Evolutionary conservation across 768 basidiomycete genomes (phyloP).

Genomic region (Porphyrellus cyaneotinctus): DNA sequence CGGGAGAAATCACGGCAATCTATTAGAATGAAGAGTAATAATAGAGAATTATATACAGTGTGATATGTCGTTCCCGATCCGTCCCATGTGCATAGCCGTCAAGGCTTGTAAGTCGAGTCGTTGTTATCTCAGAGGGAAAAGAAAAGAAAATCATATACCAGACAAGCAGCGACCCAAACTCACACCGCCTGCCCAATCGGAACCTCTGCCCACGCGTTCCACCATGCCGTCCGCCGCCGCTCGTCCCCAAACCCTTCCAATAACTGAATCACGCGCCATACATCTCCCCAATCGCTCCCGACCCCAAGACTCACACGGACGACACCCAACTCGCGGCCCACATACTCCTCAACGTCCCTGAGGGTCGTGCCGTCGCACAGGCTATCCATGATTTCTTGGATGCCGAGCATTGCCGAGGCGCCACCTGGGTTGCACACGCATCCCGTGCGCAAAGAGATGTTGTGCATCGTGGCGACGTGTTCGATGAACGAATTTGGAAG

Average conservation of each 20-base stretch:
- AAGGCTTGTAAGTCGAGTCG: too few relatives aligned
- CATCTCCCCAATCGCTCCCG: slow-evolving; percentile 74
- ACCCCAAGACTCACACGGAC: slow-evolving; percentile 76
- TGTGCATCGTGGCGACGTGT: slow-evolving; percentile 56
- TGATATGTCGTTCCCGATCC: background rate
- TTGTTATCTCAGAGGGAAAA: background rate
- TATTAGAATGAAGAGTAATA: too few relatives aligned
- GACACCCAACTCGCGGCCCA: slow-evolving; percentile 70
- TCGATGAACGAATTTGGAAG: slow-evolving; percentile 73
- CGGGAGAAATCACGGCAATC: too few relatives aligned
- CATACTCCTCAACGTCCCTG: slow-evolving; percentile 53
- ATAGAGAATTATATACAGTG: too few relatives aligned
- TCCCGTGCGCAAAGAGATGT: slow-evolving; percentile 75
- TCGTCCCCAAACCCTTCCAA: slow-evolving; percentile 43
- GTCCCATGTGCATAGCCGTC: too few relatives aligned
- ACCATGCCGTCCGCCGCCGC: slow-evolving; percentile 34
- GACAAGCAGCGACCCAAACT: background rate
- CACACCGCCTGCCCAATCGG: slow-evolving; percentile 36
- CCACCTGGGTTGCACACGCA: slow-evolving; percentile 90
- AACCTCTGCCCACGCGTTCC: slow-evolving; percentile 37
- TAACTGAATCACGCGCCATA: slow-evolving; percentile 54
- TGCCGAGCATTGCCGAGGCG: slow-evolving; percentile 65
- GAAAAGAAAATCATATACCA: background rate
- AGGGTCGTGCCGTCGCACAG: slow-evolving; percentile 59
- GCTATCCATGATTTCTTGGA: slow-evolving; percentile 58